phyloP scores from a whole-genome alignment of 2,329 filamentous ascomycete genomes.

The Neurospora sp. region DNA sequence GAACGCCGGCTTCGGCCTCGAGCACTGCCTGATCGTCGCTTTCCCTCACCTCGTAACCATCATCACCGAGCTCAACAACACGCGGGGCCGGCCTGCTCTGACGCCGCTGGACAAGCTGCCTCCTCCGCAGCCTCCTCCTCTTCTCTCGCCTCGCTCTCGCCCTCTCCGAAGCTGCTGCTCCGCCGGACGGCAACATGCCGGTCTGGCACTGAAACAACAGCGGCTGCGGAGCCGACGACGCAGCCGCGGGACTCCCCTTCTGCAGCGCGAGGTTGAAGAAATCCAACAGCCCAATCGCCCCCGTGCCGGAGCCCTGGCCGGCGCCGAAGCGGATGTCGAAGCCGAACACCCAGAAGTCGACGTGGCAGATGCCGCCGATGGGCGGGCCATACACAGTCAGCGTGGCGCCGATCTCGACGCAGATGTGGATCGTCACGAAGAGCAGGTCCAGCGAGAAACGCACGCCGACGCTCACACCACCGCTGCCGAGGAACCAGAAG shows the following conservation, averaged over 20 bases:
- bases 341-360: slow-evolving; percentile 8
- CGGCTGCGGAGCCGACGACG: background rate
- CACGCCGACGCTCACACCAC: slow-evolving; percentile 4
- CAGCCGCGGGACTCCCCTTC: background rate
- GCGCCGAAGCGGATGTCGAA: slow-evolving; percentile 9
- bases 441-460: slow-evolving; percentile 4
- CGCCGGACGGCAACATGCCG: background rate
- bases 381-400: slow-evolving; percentile 4
- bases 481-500: background rate
- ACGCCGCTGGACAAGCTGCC: no score
- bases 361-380: slow-evolving; percentile 4
- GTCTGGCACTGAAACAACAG: background rate
- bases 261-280: slow-evolving; percentile 2
- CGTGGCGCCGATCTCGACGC: slow-evolving; percentile 4
- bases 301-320: no score
- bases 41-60: no score
- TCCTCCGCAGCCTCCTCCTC: no score
- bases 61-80: no score
- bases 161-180: no score
- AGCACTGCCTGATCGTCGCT: no score
- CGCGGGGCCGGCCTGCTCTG: no score
- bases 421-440: slow-evolving; percentile 3
- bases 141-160: no score
- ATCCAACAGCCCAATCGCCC: background rate
- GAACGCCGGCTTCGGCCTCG: no score